Percentiles rank a stretch among this genome's conserved stretches.
Conservation (phyloP, 148 eudicot species). For the Polygonum aviculare region DNA sequence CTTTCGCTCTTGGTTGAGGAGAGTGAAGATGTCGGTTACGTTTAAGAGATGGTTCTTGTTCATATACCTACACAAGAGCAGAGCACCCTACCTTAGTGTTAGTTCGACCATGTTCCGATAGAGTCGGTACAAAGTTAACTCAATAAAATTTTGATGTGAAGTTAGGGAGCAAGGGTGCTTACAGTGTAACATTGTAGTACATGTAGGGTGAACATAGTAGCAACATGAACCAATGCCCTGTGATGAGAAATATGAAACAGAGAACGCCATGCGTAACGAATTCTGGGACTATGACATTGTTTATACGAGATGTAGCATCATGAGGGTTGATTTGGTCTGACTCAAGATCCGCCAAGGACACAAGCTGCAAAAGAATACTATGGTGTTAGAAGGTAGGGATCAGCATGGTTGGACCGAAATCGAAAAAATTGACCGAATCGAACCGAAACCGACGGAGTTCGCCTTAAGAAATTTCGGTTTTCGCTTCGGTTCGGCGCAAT, state of each 20-base stretch:
- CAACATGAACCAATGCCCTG: constrained; percentile 88
- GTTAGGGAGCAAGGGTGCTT: constrained; percentile 26
- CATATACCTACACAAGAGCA: constrained; percentile 41
- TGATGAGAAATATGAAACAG: constrained; percentile 48
- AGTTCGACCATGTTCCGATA: background rate
- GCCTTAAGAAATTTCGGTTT: too few species aligned
- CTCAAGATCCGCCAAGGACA: constrained; percentile 93
- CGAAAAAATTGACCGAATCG: too few species aligned
- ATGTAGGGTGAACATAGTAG: constrained; percentile 64
- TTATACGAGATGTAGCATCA: constrained; percentile 77
- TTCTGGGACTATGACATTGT: constrained; percentile 63
- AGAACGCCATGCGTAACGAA: constrained; percentile 60
- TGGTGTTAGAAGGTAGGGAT: background rate
- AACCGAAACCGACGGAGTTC: too few species aligned
- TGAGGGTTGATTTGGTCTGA: constrained; percentile 85
- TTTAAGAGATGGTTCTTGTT: constrained; percentile 63
- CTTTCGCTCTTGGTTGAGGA: constrained; percentile 75
- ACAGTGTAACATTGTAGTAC: constrained; percentile 75
- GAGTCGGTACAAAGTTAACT: too few species aligned
- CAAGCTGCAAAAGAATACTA: constrained; percentile 45
- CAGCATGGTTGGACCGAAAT: too few species aligned
- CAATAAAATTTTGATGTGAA: background rate
- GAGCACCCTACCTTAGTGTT: background rate
- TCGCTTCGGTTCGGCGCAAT: too few species aligned
- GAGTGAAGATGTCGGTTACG: constrained; percentile 82